Evolutionary conservation across 2,329 filamentous ascomycete species (phyloP).

Genomic region (Ophiostoma tasmaniense): DNA sequence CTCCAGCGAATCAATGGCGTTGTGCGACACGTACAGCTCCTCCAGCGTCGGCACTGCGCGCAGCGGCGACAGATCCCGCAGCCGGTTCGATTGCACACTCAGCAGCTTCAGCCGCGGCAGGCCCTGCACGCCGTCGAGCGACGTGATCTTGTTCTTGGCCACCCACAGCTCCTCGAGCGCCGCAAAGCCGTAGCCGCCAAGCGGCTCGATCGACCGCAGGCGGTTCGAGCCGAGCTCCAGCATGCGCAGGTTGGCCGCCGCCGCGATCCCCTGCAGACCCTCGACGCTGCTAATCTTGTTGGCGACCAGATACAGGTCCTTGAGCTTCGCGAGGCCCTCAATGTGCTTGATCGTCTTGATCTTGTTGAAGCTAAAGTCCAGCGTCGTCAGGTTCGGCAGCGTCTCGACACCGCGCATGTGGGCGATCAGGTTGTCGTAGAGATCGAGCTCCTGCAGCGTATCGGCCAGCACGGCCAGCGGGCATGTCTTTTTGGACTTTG

Average conservation of each 20-base stretch:
- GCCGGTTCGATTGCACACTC: constrained; percentile 91
- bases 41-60: constrained; percentile 37
- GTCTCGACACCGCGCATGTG: constrained; percentile 78
- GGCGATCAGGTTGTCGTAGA: constrained; percentile 92
- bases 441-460: constrained; percentile 74
- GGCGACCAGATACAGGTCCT: constrained; percentile 83
- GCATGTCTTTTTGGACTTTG: not conserved
- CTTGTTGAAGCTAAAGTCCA: constrained; percentile 98
- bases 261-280: constrained; percentile 60
- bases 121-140: constrained; percentile 34
- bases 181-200: constrained; percentile 93
- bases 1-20: constrained; percentile 68
- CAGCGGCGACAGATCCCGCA: constrained; percentile 70
- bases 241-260: constrained; percentile 53
- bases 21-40: constrained; percentile 93
- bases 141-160: constrained; percentile 20
- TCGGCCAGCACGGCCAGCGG: constrained; percentile 51
- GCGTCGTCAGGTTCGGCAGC: constrained; percentile 62
- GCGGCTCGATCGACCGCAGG: constrained; percentile 57
- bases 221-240: constrained; percentile 88
- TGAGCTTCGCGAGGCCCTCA: constrained; percentile 65
- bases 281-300: constrained; percentile 91
- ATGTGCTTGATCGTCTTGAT: constrained; percentile 96
- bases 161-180: constrained; percentile 68
- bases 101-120: constrained; percentile 77